Conservation (phyloP, 2,329 filamentous ascomycete genomes). For the Microthyrium microscopicum region DNA sequence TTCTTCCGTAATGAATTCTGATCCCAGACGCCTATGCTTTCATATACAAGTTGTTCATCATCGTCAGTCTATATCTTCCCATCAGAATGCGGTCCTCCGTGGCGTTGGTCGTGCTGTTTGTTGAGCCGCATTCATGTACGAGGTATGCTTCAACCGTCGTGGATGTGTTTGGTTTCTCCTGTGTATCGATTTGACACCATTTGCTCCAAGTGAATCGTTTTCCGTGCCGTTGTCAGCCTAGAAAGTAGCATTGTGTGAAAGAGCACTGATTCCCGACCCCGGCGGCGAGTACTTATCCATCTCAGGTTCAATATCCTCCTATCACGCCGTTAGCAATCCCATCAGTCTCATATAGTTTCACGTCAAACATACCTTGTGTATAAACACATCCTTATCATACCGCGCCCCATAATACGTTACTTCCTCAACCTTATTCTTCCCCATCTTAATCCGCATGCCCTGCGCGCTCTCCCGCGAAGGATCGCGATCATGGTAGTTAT, state of each 20-base stretch:
- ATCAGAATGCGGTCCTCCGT: too few species aligned
- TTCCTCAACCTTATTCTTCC: not conserved
- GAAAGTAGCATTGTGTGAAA: slow-evolving; percentile 6
- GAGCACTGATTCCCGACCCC: not conserved
- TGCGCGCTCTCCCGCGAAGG: slow-evolving; percentile 14
- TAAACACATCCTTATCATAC: slow-evolving; percentile 1
- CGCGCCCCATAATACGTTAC: slow-evolving; percentile 5
- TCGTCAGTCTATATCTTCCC: too few species aligned
- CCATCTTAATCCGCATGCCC: slow-evolving; percentile 15
- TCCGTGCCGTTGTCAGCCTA: too few species aligned
- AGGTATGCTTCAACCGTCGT: too few species aligned
- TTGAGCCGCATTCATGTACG: too few species aligned
- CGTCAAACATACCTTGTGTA: slow-evolving; percentile 1
- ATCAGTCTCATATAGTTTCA: not conserved
- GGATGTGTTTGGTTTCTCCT: too few species aligned
- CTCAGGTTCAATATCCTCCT: slow-evolving; percentile 5
- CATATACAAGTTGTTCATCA: too few species aligned
- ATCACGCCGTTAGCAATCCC: not conserved
- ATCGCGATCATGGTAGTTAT: slow-evolving; percentile 17
- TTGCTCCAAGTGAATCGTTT: too few species aligned
- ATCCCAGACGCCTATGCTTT: too few species aligned
- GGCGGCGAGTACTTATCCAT: slow-evolving; percentile 3
- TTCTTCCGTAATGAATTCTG: too few species aligned
- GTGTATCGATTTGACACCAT: too few species aligned
- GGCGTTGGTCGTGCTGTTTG: too few species aligned